phyloP scores from a whole-genome alignment of 768 basidiomycete genomes.

The Amanita pallidorosea region DNA sequence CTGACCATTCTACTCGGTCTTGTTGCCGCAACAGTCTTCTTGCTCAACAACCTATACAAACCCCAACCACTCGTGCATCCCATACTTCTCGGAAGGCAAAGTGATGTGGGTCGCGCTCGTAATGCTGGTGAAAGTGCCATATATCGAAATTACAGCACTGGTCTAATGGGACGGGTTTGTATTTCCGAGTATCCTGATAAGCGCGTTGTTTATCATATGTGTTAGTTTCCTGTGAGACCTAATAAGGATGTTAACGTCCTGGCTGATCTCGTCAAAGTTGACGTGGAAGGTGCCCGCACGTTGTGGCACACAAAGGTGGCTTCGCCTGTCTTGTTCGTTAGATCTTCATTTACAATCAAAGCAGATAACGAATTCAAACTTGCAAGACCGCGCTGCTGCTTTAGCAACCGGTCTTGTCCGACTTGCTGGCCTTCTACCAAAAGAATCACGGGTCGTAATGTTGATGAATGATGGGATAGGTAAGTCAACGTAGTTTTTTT shows the following conservation, averaged over 20 bases:
- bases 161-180: slow-evolving; percentile 69
- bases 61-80: slow-evolving; percentile 86
- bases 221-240: slow-evolving; percentile 64
- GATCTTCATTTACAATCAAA: slow-evolving; percentile 1
- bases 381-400: slow-evolving; percentile 60
- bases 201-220: background rate
- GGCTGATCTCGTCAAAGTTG: slow-evolving; percentile 55
- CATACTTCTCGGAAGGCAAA: slow-evolving; percentile 87
- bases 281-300: slow-evolving; percentile 55
- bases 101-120: slow-evolving; percentile 76
- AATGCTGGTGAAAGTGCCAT: slow-evolving; percentile 77
- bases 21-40: slow-evolving; percentile 65
- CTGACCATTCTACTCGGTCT: slow-evolving; percentile 68
- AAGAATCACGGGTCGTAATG: slow-evolving; percentile 60
- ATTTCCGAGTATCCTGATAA: background rate
- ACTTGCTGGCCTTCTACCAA: slow-evolving; percentile 40
- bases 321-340: slow-evolving; percentile 1
- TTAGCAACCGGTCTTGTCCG: slow-evolving; percentile 66
- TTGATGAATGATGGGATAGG: slow-evolving; percentile 74
- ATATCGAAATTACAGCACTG: slow-evolving; percentile 86
- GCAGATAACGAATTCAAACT: slow-evolving; percentile 64
- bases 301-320: slow-evolving; percentile 72
- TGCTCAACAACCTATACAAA: slow-evolving; percentile 69
- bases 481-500: slow-evolving; percentile 18
- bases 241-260: slow-evolving; percentile 61